Conservation (phyloP, 1,139 yeast species). For the Scheffersomyces stambukii region DNA sequence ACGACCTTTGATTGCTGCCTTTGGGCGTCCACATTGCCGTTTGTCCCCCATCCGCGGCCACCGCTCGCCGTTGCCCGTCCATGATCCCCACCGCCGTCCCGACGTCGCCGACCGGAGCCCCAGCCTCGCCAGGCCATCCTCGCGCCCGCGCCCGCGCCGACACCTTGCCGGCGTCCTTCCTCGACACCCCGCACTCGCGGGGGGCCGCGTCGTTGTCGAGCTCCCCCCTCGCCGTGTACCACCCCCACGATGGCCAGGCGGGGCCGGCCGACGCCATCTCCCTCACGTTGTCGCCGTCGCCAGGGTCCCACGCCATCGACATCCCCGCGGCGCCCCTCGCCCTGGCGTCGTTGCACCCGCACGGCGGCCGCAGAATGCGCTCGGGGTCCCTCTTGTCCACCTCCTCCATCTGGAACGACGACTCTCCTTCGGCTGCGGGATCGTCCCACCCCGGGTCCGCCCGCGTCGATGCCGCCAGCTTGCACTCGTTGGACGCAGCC, state of each 20-base stretch:
- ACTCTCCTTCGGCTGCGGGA: too few species aligned
- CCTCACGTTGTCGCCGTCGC: conserved; percentile 18
- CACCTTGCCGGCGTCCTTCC: conserved; percentile 48
- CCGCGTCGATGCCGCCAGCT: too few species aligned
- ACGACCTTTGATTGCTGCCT: too few species aligned
- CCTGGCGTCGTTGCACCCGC: conserved; percentile 11
- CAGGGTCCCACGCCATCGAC: conserved; percentile 10
- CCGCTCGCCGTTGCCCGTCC: conserved; percentile 1
- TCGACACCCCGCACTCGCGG: too few species aligned
- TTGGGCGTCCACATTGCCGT: conserved; percentile 1
- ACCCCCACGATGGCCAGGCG: conserved; percentile 13
- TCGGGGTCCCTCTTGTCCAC: conserved; percentile 44
- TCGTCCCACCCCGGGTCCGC: too few species aligned
- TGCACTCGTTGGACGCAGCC: conserved; percentile 2
- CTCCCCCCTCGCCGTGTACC: too few species aligned
- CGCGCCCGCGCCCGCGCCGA: conserved; percentile 51
- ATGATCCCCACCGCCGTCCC: neutral
- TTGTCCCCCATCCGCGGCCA: conserved; percentile 3
- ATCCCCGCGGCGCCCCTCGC: too few species aligned
- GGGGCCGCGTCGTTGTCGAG: neutral
- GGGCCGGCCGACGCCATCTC: conserved; percentile 21
- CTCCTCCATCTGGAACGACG: conserved; percentile 49
- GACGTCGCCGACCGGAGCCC: conserved; percentile 6
- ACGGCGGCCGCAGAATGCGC: conserved; percentile 26
- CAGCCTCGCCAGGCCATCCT: conserved; percentile 5